Base-by-base conservation (phyloP, 2,329 filamentous ascomycete genomes). In the Fusarium odoratissimum region DNA sequence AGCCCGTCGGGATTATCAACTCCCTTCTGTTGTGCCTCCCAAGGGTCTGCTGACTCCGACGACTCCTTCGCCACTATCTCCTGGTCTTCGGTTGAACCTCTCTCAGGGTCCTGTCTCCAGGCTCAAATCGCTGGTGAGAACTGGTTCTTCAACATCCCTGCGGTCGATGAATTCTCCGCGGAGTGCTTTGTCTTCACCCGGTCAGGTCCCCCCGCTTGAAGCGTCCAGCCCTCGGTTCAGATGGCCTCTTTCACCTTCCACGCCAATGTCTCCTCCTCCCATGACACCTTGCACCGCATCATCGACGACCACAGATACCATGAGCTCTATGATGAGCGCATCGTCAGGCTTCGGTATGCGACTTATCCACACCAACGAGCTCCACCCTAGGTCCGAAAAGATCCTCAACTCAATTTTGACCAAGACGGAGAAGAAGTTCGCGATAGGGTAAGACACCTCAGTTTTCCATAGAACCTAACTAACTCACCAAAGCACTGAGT, bases 1-100 rank as follows among this genome's bases (percentile, higher is more conserved):
- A 28, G 84, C 90, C 48, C 84, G 86, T 42, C 85, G 86, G 49
- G 87, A 90, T 64, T 87, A 88, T 72, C 87, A 90, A 75, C 80
- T 90, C 12, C 87, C 87, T n/a, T 72, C 78, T 49, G 69, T 77
- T 61, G 31, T 76, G 49, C 70, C 77, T 25, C 70, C 79, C 19
- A 63, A 72, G 31, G 62, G 69, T 33, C 45, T 75, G 3, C 42
- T 64, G 23, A 67, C 72, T 14, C 80, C 79, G 14, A 76, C 78
- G 8, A 77, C 80, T 16, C 79, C 81, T 6, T 72, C 70, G 9
- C 57, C 70, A 31, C 23, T 79, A 8, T 81, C 81, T 23, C 78
- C 80, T 17, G 76, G 76, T 8, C 78, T 79, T 21, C 80, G 82
- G 25, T 79, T 80, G 56, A 77, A 79, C 41, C 75, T 80, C 64